Evolutionary conservation across 805 yeast genomes (phyloP).

Genomic region (Candida xiaguanensis): DNA sequence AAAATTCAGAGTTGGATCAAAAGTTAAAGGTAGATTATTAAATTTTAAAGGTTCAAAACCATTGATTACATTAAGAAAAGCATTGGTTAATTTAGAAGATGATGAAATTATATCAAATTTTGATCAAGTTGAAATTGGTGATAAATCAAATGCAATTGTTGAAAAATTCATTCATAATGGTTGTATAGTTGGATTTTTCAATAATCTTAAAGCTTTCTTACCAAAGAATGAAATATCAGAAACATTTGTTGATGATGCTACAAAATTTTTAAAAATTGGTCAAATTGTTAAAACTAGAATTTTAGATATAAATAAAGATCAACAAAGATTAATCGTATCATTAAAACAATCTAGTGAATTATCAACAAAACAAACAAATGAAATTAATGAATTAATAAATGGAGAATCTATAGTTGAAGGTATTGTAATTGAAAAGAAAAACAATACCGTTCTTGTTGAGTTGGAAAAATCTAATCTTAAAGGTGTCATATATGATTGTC

Average conservation of each 20-base stretch:
- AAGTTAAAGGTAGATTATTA: conserved; percentile 72
- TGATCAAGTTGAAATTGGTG: conserved; percentile 40
- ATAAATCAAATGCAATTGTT: conserved; percentile 69
- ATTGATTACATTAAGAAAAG: conserved; percentile 73
- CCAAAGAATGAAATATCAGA: conserved; percentile 91
- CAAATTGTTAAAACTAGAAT: conserved; percentile 78
- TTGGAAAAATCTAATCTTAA: conserved; percentile 47
- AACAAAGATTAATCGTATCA: conserved; percentile 62
- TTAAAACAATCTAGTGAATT: conserved; percentile 61
- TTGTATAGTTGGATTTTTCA: conserved; percentile 80
- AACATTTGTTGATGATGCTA: conserved; percentile 73
- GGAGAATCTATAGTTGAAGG: conserved; percentile 63
- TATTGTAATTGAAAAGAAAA: conserved; percentile 66
- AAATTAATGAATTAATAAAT: conserved; percentile 45
- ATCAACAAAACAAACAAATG: conserved; percentile 44
- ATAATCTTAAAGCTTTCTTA: conserved; percentile 69
- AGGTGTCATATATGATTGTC: conserved; percentile 74
- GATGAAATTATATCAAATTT: conserved; percentile 45
- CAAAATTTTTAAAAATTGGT: conserved; percentile 74
- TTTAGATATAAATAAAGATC: conserved; percentile 49
- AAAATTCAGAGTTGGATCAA: conserved; percentile 81
- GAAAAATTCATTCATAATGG: conserved; percentile 71
- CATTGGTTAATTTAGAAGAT: conserved; percentile 65
- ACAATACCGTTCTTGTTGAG: conserved; percentile 69
- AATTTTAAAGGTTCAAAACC: conserved; percentile 48